Evolutionary conservation across 306 rosid species (phyloP).

Genomic region (Inga laurina): DNA sequence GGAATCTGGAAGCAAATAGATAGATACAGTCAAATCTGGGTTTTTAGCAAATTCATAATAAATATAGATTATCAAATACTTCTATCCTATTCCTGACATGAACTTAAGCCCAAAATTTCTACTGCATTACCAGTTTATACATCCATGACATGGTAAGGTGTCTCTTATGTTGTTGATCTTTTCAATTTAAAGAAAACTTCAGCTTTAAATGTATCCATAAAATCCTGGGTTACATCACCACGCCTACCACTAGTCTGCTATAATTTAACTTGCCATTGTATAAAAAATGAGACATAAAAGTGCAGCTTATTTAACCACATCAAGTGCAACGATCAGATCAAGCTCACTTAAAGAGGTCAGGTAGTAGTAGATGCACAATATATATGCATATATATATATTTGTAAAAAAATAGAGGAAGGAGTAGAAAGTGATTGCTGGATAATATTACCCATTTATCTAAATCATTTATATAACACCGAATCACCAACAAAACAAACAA

Average conservation of each 20-base stretch:
- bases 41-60: constrained; percentile 13
- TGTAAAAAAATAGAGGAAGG: background rate
- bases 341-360: background rate
- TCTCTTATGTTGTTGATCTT: background rate
- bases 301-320: background rate
- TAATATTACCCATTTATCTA: background rate
- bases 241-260: background rate
- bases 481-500: background rate
- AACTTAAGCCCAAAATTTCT: background rate
- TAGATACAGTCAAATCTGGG: background rate
- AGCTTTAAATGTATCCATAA: background rate
- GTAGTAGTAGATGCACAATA: background rate
- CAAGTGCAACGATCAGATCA: background rate
- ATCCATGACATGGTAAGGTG: background rate
- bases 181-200: background rate
- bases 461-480: background rate
- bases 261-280: background rate
- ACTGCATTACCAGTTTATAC: background rate
- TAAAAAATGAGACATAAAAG: background rate
- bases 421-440: background rate
- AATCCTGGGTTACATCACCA: background rate
- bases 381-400: no score
- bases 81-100: background rate
- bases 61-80: background rate
- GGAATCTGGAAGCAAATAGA: background rate